These are phyloP conservation scores for Nakaseomyces kungkrabaensis DNA, from an alignment of 1,139 yeast genomes.

Conservation along the genomic window DNA sequence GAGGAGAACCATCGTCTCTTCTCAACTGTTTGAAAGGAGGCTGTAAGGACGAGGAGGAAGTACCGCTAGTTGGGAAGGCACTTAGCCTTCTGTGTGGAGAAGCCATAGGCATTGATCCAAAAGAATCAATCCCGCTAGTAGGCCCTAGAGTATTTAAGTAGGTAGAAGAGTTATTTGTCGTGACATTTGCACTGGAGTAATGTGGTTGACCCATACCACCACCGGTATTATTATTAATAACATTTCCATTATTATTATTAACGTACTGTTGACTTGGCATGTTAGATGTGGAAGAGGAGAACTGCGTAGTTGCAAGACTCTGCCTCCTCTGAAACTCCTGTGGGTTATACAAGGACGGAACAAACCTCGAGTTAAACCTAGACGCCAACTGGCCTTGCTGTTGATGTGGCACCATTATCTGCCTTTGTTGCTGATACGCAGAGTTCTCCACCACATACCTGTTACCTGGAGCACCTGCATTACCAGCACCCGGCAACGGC, in stretches of 20 bases:
- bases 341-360: slow-evolving; percentile 11
- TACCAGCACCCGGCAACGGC: slow-evolving; percentile 10
- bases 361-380: slow-evolving; percentile 5
- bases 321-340: slow-evolving; percentile 33
- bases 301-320: slow-evolving; percentile 25
- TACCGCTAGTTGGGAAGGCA: slow-evolving; percentile 23
- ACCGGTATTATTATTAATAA: slow-evolving; percentile 4
- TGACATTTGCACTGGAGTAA: slow-evolving; percentile 4
- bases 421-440: slow-evolving; percentile 11
- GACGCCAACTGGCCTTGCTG: slow-evolving; percentile 4
- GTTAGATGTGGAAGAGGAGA: slow-evolving; percentile 4
- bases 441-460: slow-evolving; percentile 5
- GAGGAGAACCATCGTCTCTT: slow-evolving; percentile 13
- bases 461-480: slow-evolving; percentile 3
- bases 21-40: slow-evolving; percentile 18
- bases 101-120: slow-evolving; percentile 6
- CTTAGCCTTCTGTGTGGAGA: slow-evolving; percentile 24
- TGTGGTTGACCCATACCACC: slow-evolving; percentile 7
- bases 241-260: neutral
- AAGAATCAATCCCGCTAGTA: neutral
- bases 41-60: slow-evolving; percentile 13
- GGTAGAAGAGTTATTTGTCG: slow-evolving; percentile 2
- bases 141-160: neutral
- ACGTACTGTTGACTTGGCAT: neutral
- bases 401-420: slow-evolving; percentile 9